A percentile compares a stretch with the other conserved stretches of the same genome.
phyloP scores from a whole-genome alignment of 2,329 filamentous ascomycete genomes.

The Fusarium temperatum region DNA sequence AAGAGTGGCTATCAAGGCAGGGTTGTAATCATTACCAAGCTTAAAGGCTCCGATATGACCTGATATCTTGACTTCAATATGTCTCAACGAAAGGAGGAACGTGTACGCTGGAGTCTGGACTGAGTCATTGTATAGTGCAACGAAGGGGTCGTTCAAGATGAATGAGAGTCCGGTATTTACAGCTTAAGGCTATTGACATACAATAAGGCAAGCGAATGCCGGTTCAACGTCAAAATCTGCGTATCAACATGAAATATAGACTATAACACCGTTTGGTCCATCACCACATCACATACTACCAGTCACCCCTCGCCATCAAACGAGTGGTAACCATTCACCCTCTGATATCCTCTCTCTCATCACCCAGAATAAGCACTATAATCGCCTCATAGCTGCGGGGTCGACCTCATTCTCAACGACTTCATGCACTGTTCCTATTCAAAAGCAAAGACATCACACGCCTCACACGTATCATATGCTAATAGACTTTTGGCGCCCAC shows the following conservation, averaged over 20 bases:
- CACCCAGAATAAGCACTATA: background rate
- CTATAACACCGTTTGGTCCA: background rate
- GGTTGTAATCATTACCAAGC: background rate
- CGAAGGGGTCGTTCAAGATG: too few species aligned
- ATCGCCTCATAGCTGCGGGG: background rate
- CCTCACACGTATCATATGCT: too few species aligned
- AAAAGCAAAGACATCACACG: background rate
- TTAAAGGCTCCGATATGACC: background rate
- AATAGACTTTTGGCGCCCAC: background rate
- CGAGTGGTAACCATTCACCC: background rate
- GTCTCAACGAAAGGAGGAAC: too few species aligned
- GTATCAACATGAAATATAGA: background rate
- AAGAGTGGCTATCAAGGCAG: background rate
- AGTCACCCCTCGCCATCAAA: too few species aligned
- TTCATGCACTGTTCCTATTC: background rate
- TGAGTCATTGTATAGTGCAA: fast-evolving
- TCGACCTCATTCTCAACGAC: background rate
- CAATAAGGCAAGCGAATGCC: fast-evolving
- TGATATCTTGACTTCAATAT: fast-evolving
- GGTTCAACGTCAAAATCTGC: too few species aligned
- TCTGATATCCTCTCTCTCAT: background rate
- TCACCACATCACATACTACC: background rate
- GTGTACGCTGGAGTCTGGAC: too few species aligned
- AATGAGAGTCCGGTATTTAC: background rate
- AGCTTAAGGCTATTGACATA: fast-evolving